Conservation (phyloP, 164 flowering plant genomes). For the Vitis amurensis region DNA sequence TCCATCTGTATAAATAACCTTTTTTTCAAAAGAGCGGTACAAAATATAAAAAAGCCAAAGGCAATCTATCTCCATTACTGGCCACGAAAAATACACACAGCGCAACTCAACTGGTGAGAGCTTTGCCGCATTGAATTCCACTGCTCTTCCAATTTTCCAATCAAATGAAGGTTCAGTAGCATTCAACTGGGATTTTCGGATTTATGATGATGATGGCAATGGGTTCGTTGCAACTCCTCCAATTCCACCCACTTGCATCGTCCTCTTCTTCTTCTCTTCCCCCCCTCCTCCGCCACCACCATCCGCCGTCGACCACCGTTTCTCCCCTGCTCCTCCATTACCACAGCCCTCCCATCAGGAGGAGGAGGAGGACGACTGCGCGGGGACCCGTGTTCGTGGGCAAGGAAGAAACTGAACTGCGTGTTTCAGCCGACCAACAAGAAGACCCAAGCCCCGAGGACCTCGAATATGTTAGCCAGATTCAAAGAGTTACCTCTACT, state of each 20-base stretch:
- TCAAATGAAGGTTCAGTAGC: no score
- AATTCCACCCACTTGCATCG: constrained; percentile 4
- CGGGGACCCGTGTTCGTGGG: constrained; percentile 14
- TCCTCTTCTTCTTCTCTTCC: background rate
- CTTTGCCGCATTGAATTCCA: no score
- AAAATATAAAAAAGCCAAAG: no score
- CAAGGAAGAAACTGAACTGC: constrained; percentile 38
- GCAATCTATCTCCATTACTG: no score
- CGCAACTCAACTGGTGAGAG: no score
- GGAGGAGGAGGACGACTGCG: background rate
- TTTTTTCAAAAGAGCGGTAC: no score
- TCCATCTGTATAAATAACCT: no score
- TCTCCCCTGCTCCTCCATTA: background rate
- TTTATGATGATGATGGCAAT: constrained; percentile 1
- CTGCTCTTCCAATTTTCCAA: no score
- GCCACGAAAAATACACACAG: no score
- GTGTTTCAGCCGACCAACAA: constrained; percentile 12
- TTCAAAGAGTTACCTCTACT: constrained; percentile 41
- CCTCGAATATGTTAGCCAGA: constrained; percentile 52
- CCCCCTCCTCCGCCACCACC: background rate
- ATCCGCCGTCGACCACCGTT: background rate
- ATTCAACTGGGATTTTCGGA: background rate
- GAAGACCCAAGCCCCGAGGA: constrained; percentile 36
- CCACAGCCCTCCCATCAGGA: background rate
- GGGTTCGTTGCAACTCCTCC: constrained; percentile 8